phyloP scores from a whole-genome alignment of 805 yeast genomes.

The Ogataea parapolymorpha region DNA sequence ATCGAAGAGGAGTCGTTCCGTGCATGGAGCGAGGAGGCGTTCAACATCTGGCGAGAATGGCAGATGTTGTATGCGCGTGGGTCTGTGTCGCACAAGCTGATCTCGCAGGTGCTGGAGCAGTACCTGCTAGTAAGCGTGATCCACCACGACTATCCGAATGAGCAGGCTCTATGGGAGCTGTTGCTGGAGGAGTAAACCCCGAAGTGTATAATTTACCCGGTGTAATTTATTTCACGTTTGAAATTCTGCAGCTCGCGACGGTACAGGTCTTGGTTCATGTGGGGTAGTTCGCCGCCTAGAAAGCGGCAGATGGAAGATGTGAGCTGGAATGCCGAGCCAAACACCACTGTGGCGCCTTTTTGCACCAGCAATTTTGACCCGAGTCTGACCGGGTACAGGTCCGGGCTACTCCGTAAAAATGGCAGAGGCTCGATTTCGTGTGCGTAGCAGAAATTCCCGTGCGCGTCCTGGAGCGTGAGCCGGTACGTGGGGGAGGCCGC shows the following conservation, averaged over 20 bases:
- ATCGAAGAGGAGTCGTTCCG: constrained; percentile 88
- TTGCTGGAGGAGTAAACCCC: constrained; percentile 33
- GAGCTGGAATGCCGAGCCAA: constrained; percentile 44
- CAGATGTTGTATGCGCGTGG: constrained; percentile 66
- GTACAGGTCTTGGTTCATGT: constrained; percentile 24
- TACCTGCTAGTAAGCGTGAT: constrained; percentile 81
- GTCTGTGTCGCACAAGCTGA: constrained; percentile 54
- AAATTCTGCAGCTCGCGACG: constrained; percentile 38
- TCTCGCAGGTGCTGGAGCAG: constrained; percentile 56
- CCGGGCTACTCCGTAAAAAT: constrained; percentile 36
- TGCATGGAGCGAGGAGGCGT: constrained; percentile 97
- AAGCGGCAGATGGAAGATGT: constrained; percentile 21
- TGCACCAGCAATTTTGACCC: constrained; percentile 59
- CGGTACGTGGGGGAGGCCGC: constrained; percentile 37
- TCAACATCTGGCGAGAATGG: constrained; percentile 91
- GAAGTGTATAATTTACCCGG: constrained; percentile 5
- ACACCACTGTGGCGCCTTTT: constrained; percentile 43
- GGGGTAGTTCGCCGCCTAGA: constrained; percentile 30
- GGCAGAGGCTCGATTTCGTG: constrained; percentile 52
- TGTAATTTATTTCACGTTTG: constrained; percentile 29
- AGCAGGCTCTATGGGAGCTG: constrained; percentile 72
- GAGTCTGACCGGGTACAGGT: constrained; percentile 39
- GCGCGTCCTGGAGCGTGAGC: constrained; percentile 53
- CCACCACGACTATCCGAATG: constrained; percentile 77
- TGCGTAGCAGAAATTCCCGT: constrained; percentile 52